Base-by-base conservation (phyloP, 176 grass and related monocot species). In the Lolium multiflorum region DNA sequence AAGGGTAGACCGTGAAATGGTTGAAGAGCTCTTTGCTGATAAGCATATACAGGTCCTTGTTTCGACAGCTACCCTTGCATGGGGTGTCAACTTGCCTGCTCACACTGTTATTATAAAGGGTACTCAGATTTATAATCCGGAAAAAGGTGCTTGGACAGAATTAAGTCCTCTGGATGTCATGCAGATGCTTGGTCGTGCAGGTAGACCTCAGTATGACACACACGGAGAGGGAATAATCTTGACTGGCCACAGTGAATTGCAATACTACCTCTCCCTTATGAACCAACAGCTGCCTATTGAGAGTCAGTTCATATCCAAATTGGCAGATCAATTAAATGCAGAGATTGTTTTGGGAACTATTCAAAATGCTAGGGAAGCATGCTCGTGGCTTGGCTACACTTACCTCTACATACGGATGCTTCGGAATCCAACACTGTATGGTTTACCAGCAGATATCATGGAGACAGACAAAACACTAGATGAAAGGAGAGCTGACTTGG, bases 111-210 rank as follows among this genome's bases (percentile, higher is more conserved):
- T 98, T 61, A 96, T 96, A 80, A 99, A 96, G 86, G 94, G 97
- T 12, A 98, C 96, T 21, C 96, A 98, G 76, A 95, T 98, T 74
- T 98, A 98, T 86, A 95, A 94, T 89, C 96, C 96, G 1, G 96
- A 96, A 81, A 98, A 98, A 92, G 93, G 93, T 88, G 90, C 92
- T 49, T 98, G 96, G 96, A 96, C 93, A 39, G 96, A 98, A 78
- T 81, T 98, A 88, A 98, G 96, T 81, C 93, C 93, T 15, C 63
- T 98, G 24, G 96, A 98, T 87, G 96, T 98, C 67, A 96, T 98
- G 96, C 96, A 98, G 81, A 98, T 98, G 96, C 96, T 98, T 82
- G 96, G 96, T 79, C 91, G 92, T 87, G 96, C 96, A 57, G 96
- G 96, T 78, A 93, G 96, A 83, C 96, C 96, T 41, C 96, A 98